Evolutionary conservation across 768 basidiomycete genomes (phyloP), one percentile per base, ranked within the genome.

Genomic region (Mycena rebaudengoi): DNA sequence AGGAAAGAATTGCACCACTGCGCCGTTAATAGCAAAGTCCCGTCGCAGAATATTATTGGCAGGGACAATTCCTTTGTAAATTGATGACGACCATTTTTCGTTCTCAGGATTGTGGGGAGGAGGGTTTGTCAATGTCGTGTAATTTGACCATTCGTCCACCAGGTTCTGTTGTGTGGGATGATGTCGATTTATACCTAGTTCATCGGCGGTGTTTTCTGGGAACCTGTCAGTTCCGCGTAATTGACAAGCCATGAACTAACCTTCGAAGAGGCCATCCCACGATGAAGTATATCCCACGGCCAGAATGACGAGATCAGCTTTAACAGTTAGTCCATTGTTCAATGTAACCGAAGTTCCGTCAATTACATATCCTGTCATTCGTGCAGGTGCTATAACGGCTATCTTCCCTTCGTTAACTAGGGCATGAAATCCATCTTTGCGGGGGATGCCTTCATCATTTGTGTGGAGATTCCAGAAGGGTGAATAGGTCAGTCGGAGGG

Each of bases 11-110:
- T 5, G 25, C 29, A 14, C 88, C 39, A 85, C 68, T 16, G 87
- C 85, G 16, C 89, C 89, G 35, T 86, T 88, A 50, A 90, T 82
- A 0, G 87, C 89, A 64, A 91, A 87, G 68, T 91, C 88, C 12
- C 84, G 76, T 3, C 75, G 75, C 2, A 70, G 20, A 46, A 90
- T 82, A 64, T 87, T 88, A 65, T 83, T 85, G 4, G 83, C 86
- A 0, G 89, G 89, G 7, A 90, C 81, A 2, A 90, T 68, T 7
- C 89, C 88, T 16, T 88, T 82, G 70, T 90, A 87, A 4, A 90
- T 77, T 1, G 84, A 83, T 0, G 85, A 80, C 2, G 80, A 73
- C 80, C 78, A 82, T 39, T 78, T 76, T 5, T 75, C 70, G 7
- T 68, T 72, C 4, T 72, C 73, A 0, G 77, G 70, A 48, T 76